phyloP scores from a whole-genome alignment of 2,329 filamentous ascomycete species.

The Colletotrichum sp. region DNA sequence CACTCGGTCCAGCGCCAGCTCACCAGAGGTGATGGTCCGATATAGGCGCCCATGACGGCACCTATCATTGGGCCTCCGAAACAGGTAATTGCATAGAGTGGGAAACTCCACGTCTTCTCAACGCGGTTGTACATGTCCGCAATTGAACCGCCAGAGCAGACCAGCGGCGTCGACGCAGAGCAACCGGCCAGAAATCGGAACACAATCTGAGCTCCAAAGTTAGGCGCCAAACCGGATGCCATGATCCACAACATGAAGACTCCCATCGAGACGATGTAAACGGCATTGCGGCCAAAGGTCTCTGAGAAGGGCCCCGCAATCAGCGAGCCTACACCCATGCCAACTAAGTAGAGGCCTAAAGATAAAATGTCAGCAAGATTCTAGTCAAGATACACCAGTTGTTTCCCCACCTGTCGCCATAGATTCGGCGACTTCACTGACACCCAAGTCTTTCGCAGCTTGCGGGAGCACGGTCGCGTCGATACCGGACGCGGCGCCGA shows the following conservation, averaged over 20 bases:
- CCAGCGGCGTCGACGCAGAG: constrained; percentile 49
- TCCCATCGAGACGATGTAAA: constrained; percentile 43
- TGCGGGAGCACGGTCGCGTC: constrained; percentile 53
- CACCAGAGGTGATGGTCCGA: constrained; percentile 58
- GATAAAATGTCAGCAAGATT: background rate
- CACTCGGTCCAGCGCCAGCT: constrained; percentile 72
- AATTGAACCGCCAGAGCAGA: constrained; percentile 46
- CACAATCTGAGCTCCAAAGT: constrained; percentile 44
- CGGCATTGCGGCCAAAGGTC: constrained; percentile 41
- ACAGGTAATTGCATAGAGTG: constrained; percentile 52
- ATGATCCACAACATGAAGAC: constrained; percentile 51
- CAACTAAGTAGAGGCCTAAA: constrained; percentile 34
- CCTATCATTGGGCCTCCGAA: constrained; percentile 46
- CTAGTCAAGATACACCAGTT: too few relatives aligned
- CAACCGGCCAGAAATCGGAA: constrained; percentile 55
- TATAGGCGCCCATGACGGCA: constrained; percentile 62
- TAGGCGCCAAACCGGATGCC: constrained; percentile 46
- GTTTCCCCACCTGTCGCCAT: constrained; percentile 45
- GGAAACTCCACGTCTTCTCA: constrained; percentile 40
- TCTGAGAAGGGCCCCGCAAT: constrained; percentile 44
- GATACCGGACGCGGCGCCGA: constrained; percentile 57
- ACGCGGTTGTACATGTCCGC: constrained; percentile 41
- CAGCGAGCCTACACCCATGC: constrained; percentile 40
- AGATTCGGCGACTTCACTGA: constrained; percentile 54
- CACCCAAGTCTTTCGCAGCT: constrained; percentile 49